Evolutionary conservation across 352 stramenopile species (phyloP), one percentile per base, ranked within the genome.

Genomic region (Phytophthora crassamura): DNA sequence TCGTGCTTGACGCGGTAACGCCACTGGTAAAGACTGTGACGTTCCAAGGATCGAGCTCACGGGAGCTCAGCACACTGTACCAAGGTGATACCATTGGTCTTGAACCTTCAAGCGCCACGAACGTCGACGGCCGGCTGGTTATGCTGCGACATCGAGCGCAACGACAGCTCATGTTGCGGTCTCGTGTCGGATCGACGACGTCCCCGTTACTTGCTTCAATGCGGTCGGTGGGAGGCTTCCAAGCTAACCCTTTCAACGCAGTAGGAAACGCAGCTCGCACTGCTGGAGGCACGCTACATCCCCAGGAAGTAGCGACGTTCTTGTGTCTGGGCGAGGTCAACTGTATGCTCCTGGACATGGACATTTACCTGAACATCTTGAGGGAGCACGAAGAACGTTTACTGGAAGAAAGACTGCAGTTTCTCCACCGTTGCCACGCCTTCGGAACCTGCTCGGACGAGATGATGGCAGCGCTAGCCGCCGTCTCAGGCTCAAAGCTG

Each of bases 381-480:
- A 55, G 74, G 14, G 69, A 78, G 0, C 68, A 87, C 52, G 80
- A 89, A 38, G 64, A 78, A 15, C 36, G n/a, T 3, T 46, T 83
- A 30, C 65, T 88, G 15, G 69, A 84, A 39, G 72, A 90, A 18
- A 74, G 81, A 14, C 62, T 80, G 22, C 61, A 79, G 32, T 89
- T 90, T 38, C 56, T 92, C 10, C 76, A 75, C 30, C 65, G 74
- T 9, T 92, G 84, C 40, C 78, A 83, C 45, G 84, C 85, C 12
- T 92, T 92, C 55, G 74, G 87, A 32, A 80, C 67, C 28, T 88
- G 78, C 51, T 65, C 72, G 0, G 77, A 84, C 10, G 82, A 88
- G 10, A 75, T 82, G 56, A 51, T 92, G 10, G 66, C 60, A 18
- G 65, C 72, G 15, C 51, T 92, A 0, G 84, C 78, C 2, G 78